Percentiles rank a stretch among this genome's conserved stretches.
Evolutionary conservation across 257 asterid genomes (phyloP).

Genomic region (Jaltomata sinuosa): DNA sequence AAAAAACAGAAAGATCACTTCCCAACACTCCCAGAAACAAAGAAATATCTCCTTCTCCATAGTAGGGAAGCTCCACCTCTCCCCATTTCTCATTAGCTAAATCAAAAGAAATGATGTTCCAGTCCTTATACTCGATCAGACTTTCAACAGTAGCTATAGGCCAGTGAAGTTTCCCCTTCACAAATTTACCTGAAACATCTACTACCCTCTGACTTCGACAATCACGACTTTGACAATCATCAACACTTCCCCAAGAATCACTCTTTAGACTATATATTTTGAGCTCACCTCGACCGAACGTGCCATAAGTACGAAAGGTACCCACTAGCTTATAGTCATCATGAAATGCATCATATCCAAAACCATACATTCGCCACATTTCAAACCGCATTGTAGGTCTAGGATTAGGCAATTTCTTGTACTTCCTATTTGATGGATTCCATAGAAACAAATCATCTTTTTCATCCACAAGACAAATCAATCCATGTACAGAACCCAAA

Average conservation of each 20-base stretch:
- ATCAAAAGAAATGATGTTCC: conserved; percentile 9
- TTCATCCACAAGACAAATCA: conserved; percentile 22
- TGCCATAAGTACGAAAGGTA: not conserved
- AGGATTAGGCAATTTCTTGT: too few relatives aligned
- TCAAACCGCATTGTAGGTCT: not conserved
- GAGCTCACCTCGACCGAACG: not conserved
- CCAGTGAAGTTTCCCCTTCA: conserved; percentile 22
- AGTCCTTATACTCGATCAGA: not conserved
- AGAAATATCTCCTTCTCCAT: not conserved
- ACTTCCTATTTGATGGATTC: too few relatives aligned
- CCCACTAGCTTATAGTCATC: conserved; percentile 29
- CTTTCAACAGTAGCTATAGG: not conserved
- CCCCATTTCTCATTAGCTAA: not conserved
- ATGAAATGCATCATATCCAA: not conserved
- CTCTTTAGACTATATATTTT: not conserved
- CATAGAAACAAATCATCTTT: conserved; percentile 10
- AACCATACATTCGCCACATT: conserved; percentile 24
- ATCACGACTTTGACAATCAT: too few relatives aligned
- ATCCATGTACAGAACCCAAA: conserved; percentile 46
- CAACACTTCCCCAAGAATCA: conserved; percentile 11
- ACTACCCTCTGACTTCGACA: too few relatives aligned
- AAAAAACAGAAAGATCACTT: conserved; percentile 6
- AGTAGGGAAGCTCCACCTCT: not conserved
- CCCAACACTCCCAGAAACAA: not conserved
- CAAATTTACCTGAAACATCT: not conserved